Base-by-base conservation (phyloP, 2,329 filamentous ascomycete species). In the Clonostachys rhizophaga region DNA sequence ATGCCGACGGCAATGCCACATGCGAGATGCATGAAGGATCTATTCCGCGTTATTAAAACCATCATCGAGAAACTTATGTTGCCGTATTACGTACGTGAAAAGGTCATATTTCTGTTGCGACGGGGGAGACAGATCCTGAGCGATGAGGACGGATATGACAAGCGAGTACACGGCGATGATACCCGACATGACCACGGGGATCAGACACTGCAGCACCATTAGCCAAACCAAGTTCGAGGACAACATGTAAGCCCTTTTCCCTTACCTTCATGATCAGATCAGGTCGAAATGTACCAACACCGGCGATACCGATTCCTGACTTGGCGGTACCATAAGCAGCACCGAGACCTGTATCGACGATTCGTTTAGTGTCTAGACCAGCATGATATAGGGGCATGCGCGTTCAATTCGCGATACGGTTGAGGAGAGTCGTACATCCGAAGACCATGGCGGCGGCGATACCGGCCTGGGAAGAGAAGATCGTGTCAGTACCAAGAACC, bases 121-220 rank as follows among this genome's bases (percentile, higher is more conserved):
- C 14, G 86, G 87, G 30, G 91, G 88, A 44, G 78, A 79, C 66
- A 97, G 83, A 66, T 96, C 90, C 68, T 90, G 87, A 47, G 91
- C 89, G 66, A 99, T 99, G 57, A 99, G 82, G 62, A 99, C 94
- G 16, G 92, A 88, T 57, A 99, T 91, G 61, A 99, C 94, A 58
- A 99, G 87, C 45, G 91, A 89, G 73, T 99, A 99, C 56, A 99
- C 94, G 49, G 94, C 94, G 62, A 99, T 90, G 65, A 99, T 99
- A 82, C 94, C 94, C 58, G 94, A 95, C 94, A 99, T 99, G 75
- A 99, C 86, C 55, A 94, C 88, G 52, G 89, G 88, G 57, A 92
- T 91, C 46, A 92, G 74, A 48, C 86, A 91, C 87, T 91, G 58
- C 34, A 4, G 9, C 39, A n/a, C 20, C 16, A 43, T 50, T 58